phyloP scores from a whole-genome alignment of 192 early-diverging fungal genomes.

The Rhizophlyctis rosea region DNA sequence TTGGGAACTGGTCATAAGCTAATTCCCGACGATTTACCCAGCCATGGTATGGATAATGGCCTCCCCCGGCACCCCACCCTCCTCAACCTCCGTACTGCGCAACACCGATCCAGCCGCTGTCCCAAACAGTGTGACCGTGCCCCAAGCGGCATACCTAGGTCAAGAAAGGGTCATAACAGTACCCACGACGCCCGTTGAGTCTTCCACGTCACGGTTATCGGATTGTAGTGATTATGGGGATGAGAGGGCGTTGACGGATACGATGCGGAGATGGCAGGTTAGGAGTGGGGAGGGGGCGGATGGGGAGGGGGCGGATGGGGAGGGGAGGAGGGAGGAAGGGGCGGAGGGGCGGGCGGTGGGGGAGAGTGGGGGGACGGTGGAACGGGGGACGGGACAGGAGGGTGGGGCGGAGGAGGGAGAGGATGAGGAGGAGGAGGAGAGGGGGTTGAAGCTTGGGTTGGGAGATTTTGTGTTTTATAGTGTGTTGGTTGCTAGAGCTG shows the following conservation, averaged over 20 bases:
- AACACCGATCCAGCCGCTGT: conserved; percentile 62
- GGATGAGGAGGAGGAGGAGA: conserved; percentile 50
- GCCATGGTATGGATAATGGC: conserved; percentile 76
- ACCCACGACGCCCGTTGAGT: background rate
- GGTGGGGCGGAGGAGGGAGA: conserved; percentile 69
- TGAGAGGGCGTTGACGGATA: conserved; percentile 5
- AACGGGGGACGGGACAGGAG: conserved; percentile 45
- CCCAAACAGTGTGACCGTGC: conserved; percentile 15
- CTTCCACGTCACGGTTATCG: background rate
- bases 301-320: conserved; percentile 3
- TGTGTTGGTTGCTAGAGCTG: conserved; percentile 74
- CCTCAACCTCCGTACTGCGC: conserved; percentile 10
- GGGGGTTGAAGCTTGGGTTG: conserved; percentile 79
- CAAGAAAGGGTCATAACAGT: too few relatives aligned
- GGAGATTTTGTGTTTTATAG: conserved; percentile 92
- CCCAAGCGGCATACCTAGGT: conserved; percentile 22
- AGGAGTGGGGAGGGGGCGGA: conserved; percentile 5
- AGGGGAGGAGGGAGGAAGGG: conserved; percentile 9
- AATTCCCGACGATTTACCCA: background rate
- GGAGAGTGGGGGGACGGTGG: conserved; percentile 5
- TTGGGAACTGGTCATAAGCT: background rate
- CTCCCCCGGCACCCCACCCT: conserved; percentile 26
- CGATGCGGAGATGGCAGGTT: background rate
- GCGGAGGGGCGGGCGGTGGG: background rate
- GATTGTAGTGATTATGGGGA: conserved; percentile 17